Conservation (phyloP, 176 grass and related monocot species). For the Ensete glaucum region DNA sequence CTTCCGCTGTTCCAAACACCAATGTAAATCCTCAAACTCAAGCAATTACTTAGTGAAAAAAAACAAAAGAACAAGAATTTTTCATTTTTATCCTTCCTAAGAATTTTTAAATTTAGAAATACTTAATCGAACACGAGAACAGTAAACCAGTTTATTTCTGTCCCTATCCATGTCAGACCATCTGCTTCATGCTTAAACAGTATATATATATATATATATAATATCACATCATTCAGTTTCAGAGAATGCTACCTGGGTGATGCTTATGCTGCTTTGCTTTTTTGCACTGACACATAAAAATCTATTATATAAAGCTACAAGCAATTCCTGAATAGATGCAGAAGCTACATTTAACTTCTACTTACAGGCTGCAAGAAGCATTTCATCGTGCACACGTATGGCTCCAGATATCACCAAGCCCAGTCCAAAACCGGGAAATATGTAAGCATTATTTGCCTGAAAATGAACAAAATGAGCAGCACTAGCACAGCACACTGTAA, state of each 20-base stretch:
- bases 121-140: no score
- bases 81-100: no score
- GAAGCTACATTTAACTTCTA: slow-evolving; percentile 9
- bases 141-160: no score
- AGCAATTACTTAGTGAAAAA: not conserved
- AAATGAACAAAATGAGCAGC: not conserved
- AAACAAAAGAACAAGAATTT: no score
- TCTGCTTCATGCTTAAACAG: no score
- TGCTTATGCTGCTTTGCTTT: no score
- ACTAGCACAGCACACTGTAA: slow-evolving; percentile 5
- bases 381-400: slow-evolving; percentile 76
- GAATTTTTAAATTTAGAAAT: no score
- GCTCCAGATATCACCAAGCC: slow-evolving; percentile 83
- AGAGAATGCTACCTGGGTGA: no score
- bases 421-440: slow-evolving; percentile 95
- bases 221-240: no score
- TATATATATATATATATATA: no score
- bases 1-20: slow-evolving; percentile 44
- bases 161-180: no score
- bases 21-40: not conserved
- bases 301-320: not conserved
- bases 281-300: not conserved
- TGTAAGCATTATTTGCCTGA: slow-evolving; percentile 94
- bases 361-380: slow-evolving; percentile 99
- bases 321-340: not conserved